These are phyloP conservation scores for Kazachstania sp. DNA, from an alignment of 1,139 yeast genomes.

Conservation along the genomic window DNA sequence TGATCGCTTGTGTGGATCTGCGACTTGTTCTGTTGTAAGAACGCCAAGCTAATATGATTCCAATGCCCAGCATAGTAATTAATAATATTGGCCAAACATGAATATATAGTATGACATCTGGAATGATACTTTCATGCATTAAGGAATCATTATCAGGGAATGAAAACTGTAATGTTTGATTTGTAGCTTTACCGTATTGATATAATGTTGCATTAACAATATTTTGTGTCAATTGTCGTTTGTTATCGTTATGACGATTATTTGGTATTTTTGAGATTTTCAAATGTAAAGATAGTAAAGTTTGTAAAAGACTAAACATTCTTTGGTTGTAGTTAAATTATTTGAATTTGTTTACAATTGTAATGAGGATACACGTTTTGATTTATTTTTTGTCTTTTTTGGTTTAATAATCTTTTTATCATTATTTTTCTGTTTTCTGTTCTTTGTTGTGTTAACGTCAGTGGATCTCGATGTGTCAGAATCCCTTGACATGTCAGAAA, in stretches of 20 bases:
- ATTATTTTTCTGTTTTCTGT: not conserved
- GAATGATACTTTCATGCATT: not conserved
- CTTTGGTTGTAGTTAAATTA: too few relatives aligned
- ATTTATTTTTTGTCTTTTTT: too few relatives aligned
- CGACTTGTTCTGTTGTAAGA: too few relatives aligned
- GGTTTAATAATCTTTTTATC: not conserved
- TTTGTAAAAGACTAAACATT: not conserved
- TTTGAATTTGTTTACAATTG: slow-evolving; percentile 1
- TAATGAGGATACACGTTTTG: slow-evolving; percentile 6
- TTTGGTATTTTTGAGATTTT: not conserved
- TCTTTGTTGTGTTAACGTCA: not conserved
- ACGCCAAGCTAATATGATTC: too few relatives aligned
- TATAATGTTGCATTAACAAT: not conserved
- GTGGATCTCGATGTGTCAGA: too few relatives aligned
- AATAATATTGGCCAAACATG: not conserved
- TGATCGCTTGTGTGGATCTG: too few relatives aligned
- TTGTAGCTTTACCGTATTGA: not conserved
- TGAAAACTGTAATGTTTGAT: not conserved
- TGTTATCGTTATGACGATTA: not conserved
- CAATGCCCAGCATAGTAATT: not conserved
- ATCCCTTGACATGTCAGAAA: slow-evolving; percentile 7
- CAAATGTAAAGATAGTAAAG: not conserved
- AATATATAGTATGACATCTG: not conserved
- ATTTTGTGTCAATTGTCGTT: not conserved
- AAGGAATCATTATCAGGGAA: not conserved